Conservation (phyloP, 192 early-diverging fungal species). For the Linnemannia hyalina region DNA sequence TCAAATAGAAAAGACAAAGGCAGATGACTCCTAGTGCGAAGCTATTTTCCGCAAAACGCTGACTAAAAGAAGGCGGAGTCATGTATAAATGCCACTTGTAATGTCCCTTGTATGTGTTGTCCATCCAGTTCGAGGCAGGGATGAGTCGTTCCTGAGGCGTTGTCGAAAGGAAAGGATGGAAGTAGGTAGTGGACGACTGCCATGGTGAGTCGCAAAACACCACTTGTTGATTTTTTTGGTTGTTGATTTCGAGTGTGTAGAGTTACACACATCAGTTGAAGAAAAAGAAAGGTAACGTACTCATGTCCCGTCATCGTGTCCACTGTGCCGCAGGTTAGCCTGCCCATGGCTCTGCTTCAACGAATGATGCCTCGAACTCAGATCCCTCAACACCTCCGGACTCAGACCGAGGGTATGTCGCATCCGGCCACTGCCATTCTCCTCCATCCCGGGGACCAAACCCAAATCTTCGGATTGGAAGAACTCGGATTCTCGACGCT, state of each 20-base stretch:
- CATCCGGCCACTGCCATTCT: constrained; percentile 9
- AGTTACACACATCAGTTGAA: neutral
- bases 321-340: constrained; percentile 30
- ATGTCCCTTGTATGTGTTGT: too few species aligned
- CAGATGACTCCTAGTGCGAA: neutral
- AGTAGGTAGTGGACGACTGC: too few species aligned
- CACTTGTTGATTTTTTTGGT: neutral
- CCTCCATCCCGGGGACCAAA: constrained; percentile 14
- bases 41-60: neutral
- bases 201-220: too few species aligned
- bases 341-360: constrained; percentile 28
- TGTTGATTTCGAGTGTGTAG: neutral
- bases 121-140: neutral
- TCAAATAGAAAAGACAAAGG: neutral
- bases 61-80: neutral
- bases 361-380: neutral
- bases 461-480: neutral
- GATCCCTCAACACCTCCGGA: constrained; percentile 9
- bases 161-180: too few species aligned
- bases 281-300: neutral
- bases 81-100: neutral
- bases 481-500: constrained; percentile 9
- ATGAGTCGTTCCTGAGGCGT: neutral
- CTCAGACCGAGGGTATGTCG: constrained; percentile 9
- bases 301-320: constrained; percentile 1